Base-by-base conservation (phyloP, 1,139 yeast species). In the Starmera stellimalicola region DNA sequence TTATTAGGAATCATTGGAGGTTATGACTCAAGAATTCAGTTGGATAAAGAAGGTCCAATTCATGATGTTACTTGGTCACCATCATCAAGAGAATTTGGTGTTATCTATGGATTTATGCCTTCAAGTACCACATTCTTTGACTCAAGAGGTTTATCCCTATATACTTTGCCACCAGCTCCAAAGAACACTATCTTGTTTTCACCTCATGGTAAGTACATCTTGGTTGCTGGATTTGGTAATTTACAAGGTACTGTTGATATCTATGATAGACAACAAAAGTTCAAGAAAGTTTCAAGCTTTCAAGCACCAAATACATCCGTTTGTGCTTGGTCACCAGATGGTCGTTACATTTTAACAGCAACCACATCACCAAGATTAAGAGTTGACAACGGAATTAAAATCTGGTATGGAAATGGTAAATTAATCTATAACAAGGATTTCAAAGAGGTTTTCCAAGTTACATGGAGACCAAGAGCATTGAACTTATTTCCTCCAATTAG, bases 291-390 rank as follows among this genome's bases (percentile, higher is more conserved):
- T 34, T 68, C 87, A 14, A 71, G 85, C 24, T 82, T 91, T 54
- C 87, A 84, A 54, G 98, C 97, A 4, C 64, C 95, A 31, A 93
- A 93, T 62, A 87, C 97, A 10, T 81, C 94, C 19, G 94, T 81
- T 31, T 88, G 96, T 57, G 87, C 83, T 57, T 93, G 98, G 98
- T 79, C 94, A 4, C 98, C 99, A n/a, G 94, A 93, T 61, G 97
- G 98, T 26, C 75, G 94, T 52, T 85, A 71, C 53, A 77, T 93
- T 39, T 64, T 93, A 56, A 88, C 97, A 15, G 98, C 98, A 17
- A 93, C 98, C 7, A 91, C 98, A 0, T 77, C 96, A 16, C 99
- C 99, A 42, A 73, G 99, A 51, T 72, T 93, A 51, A 77, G 98
- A 54, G 99, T 93, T 33, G 99, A 93, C 58, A 93, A 93, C 57